Evolutionary conservation across 495 filamentous ascomycete genomes (phyloP).

Genomic region (Saxophila tyrrhenica): DNA sequence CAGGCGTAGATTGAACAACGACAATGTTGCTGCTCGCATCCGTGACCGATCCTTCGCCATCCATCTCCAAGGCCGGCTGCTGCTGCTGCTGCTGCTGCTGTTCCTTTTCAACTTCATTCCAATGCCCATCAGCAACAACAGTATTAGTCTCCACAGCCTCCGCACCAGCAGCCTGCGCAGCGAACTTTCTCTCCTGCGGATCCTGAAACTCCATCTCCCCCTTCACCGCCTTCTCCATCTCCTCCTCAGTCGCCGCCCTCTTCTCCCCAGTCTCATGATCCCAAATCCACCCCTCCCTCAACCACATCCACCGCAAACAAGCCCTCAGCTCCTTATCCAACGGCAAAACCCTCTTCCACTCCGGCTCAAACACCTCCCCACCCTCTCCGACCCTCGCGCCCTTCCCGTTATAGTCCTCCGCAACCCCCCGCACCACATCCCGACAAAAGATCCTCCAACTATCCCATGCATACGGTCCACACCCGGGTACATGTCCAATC

Average conservation of each 20-base stretch:
- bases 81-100: too few species aligned
- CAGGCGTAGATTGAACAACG: too few species aligned
- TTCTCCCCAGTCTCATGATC: slow-evolving; percentile 58
- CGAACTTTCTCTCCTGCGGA: slow-evolving; percentile 12
- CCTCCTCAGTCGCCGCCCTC: slow-evolving; percentile 23
- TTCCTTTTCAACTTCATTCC: too few species aligned
- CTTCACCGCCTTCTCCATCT: slow-evolving; percentile 14
- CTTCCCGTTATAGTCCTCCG: slow-evolving; percentile 49
- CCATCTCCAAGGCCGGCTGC: too few species aligned
- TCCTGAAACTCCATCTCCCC: slow-evolving; percentile 17
- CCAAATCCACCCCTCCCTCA: slow-evolving; percentile 75
- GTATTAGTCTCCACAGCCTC: too few species aligned
- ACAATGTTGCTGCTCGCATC: too few species aligned
- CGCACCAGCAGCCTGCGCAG: slow-evolving; percentile 4
- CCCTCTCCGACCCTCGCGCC: slow-evolving; percentile 4
- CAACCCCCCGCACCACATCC: slow-evolving; percentile 57
- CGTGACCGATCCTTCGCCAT: too few species aligned
- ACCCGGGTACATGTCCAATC: slow-evolving; percentile 72
- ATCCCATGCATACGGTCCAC: slow-evolving; percentile 77
- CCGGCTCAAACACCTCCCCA: slow-evolving; percentile 33
- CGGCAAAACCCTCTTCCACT: slow-evolving; percentile 83
- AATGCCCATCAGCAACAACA: too few species aligned
- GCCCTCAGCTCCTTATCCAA: slow-evolving; percentile 81
- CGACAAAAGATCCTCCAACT: slow-evolving; percentile 92
- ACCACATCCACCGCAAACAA: slow-evolving; percentile 84